These are phyloP conservation scores for Nicotiana undulata DNA, from an alignment of 257 asterid species.

Conservation along the genomic window DNA sequence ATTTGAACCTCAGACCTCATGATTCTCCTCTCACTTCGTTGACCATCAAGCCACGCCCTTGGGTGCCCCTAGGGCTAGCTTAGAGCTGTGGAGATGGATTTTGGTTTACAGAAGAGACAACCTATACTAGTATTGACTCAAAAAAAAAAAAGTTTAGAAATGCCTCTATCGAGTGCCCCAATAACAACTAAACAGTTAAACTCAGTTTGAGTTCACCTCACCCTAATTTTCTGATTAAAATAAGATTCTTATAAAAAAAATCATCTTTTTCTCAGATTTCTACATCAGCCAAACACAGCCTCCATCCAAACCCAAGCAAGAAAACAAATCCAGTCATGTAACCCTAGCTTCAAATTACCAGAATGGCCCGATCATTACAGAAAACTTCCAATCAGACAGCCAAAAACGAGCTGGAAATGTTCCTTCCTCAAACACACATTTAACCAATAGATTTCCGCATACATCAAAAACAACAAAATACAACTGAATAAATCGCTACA, in stretches of 20 bases:
- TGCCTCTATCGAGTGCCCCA: not conserved
- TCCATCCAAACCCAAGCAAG: not conserved
- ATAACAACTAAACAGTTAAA: not conserved
- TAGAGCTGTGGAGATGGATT: not conserved
- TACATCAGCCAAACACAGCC: not conserved
- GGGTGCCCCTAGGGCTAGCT: not conserved
- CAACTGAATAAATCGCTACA: not conserved
- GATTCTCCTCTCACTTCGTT: no score
- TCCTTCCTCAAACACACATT: not conserved
- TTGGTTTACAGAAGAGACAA: not conserved
- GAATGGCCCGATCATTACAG: not conserved
- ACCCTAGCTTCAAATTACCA: slow-evolving; percentile 6
- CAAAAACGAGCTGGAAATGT: not conserved
- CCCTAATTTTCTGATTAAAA: not conserved
- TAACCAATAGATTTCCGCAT: not conserved
- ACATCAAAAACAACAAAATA: not conserved
- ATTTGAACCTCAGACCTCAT: no score
- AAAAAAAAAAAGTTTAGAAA: not conserved
- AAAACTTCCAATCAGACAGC: not conserved
- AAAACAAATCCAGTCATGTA: not conserved
- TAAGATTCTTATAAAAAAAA: not conserved
- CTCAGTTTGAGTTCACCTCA: not conserved
- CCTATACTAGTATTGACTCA: not conserved
- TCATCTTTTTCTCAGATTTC: not conserved
- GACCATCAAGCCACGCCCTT: no score